A percentile compares a stretch with the other conserved stretches of the same genome.
phyloP scores from a whole-genome alignment of 1,284 basidiomycete genomes.

The Exobasidium cylindrosporum region DNA sequence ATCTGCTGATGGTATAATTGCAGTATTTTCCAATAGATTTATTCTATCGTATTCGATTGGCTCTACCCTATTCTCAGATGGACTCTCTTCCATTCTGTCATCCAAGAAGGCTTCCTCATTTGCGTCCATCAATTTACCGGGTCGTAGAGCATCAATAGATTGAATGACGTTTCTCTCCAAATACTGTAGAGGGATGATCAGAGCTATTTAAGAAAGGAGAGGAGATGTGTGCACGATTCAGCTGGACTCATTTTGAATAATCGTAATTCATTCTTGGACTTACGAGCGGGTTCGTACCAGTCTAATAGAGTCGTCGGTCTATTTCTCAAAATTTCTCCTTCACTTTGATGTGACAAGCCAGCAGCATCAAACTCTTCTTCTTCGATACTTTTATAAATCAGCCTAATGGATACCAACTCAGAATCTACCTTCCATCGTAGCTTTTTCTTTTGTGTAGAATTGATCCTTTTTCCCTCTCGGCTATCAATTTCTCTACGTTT shows the following conservation, averaged over 20 bases:
- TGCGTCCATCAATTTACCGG: background rate
- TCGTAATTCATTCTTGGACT: too few relatives aligned
- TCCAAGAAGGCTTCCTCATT: background rate
- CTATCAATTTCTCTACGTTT: background rate
- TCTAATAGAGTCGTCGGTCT: background rate
- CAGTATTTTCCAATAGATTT: background rate
- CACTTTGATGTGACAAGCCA: background rate
- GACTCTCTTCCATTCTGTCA: background rate
- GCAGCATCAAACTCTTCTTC: background rate
- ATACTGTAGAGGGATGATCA: background rate
- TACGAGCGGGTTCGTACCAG: background rate
- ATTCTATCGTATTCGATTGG: background rate
- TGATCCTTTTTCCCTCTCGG: background rate
- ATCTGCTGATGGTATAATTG: background rate
- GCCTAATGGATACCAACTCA: background rate
- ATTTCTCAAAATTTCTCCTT: background rate
- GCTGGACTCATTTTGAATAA: too few relatives aligned
- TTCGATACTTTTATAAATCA: background rate
- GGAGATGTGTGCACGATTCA: too few relatives aligned
- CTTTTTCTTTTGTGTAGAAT: background rate
- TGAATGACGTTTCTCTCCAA: background rate
- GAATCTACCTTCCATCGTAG: background rate
- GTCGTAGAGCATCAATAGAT: background rate
- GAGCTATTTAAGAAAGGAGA: background rate
- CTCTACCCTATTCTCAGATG: background rate